phyloP scores from a whole-genome alignment of 306 rosid species.

The Trichosanthes truncata region DNA sequence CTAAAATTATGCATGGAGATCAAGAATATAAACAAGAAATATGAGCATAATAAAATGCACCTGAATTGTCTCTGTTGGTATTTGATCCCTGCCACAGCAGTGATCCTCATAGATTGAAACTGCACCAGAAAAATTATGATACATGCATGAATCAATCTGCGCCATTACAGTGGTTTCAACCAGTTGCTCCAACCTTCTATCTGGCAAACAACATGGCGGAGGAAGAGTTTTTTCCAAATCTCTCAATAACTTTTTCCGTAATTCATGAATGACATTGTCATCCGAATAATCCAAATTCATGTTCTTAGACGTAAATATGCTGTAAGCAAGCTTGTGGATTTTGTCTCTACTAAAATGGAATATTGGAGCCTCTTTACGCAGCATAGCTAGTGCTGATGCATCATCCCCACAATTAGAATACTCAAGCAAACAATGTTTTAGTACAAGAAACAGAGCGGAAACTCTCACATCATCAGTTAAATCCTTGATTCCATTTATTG shows the following conservation, averaged over 20 bases:
- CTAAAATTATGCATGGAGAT: neutral
- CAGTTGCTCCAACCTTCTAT: slow-evolving; percentile 65
- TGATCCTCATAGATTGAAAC: slow-evolving; percentile 73
- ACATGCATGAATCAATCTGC: slow-evolving; percentile 63
- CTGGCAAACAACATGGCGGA: slow-evolving; percentile 44
- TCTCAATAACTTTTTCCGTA: slow-evolving; percentile 28
- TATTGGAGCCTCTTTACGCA: slow-evolving; percentile 45
- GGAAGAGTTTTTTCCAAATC: slow-evolving; percentile 70
- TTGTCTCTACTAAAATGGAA: slow-evolving; percentile 36
- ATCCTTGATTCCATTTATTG: slow-evolving; percentile 37
- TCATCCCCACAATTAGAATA: slow-evolving; percentile 46
- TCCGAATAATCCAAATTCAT: slow-evolving; percentile 25
- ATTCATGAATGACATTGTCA: slow-evolving; percentile 26
- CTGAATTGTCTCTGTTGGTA: slow-evolving; percentile 77
- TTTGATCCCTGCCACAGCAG: slow-evolving; percentile 51
- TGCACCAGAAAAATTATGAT: slow-evolving; percentile 41
- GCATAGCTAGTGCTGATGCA: slow-evolving; percentile 46
- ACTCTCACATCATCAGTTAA: slow-evolving; percentile 44
- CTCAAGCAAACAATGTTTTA: slow-evolving; percentile 58
- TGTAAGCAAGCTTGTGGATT: slow-evolving; percentile 48
- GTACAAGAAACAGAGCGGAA: slow-evolving; percentile 53
- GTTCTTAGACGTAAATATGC: slow-evolving; percentile 35
- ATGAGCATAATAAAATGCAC: slow-evolving; percentile 25
- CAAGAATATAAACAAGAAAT: neutral
- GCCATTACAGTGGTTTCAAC: slow-evolving; percentile 54